These are phyloP conservation scores for Aureobasidium zeae DNA, from an alignment of 2,329 filamentous ascomycete species.

Conservation along the genomic window DNA sequence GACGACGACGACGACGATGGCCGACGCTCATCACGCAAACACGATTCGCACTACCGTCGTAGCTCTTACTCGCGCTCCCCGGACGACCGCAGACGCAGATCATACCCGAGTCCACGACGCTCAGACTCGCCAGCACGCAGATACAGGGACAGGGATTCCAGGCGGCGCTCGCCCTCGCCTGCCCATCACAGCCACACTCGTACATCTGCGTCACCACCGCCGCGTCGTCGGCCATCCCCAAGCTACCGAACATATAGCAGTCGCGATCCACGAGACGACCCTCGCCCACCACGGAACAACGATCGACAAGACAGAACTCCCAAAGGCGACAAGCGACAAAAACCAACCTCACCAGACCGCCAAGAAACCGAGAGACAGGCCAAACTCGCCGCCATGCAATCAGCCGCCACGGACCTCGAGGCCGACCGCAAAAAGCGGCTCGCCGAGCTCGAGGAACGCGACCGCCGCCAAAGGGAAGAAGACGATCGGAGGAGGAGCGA, in stretches of 20 bases:
- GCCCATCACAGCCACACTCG: constrained; percentile 14
- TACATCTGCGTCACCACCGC: constrained; percentile 2
- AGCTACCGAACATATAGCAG: constrained; percentile 12
- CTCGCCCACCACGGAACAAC: neutral
- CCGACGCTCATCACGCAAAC: constrained; percentile 4
- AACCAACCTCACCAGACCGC: constrained; percentile 16
- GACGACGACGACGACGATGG: too few species aligned
- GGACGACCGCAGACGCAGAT: constrained; percentile 7
- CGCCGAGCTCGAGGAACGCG: constrained; percentile 55
- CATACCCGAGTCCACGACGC: constrained; percentile 15
- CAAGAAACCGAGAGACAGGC: constrained; percentile 28
- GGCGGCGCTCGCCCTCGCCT: constrained; percentile 17
- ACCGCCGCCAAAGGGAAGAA: constrained; percentile 54
- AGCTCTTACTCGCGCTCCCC: constrained; percentile 2
- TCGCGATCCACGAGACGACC: neutral
- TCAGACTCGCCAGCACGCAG: constrained; percentile 13
- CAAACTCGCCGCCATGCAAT: constrained; percentile 34
- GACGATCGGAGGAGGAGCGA: constrained; percentile 47
- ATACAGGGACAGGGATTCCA: constrained; percentile 1
- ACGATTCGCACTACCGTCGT: constrained; percentile 4
- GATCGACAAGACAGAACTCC: neutral
- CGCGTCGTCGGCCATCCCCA: constrained; percentile 13
- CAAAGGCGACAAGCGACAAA: neutral
- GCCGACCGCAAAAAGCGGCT: constrained; percentile 60
- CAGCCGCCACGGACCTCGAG: constrained; percentile 52